These are phyloP conservation scores for Senna tora DNA, from an alignment of 306 rosid genomes.

Conservation along the genomic window DNA sequence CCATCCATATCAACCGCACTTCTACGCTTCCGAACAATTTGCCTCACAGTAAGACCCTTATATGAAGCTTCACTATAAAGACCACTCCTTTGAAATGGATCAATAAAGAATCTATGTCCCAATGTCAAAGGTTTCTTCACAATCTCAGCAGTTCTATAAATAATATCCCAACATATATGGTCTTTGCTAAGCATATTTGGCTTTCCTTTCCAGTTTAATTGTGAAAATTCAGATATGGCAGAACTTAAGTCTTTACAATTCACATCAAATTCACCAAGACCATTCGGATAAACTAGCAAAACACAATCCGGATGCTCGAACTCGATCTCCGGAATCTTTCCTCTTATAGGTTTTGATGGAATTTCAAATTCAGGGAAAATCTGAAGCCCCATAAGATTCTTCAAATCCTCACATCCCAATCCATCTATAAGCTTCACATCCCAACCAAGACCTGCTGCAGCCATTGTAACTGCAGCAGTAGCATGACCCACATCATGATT, in stretches of 20 bases:
- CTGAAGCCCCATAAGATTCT: conserved; percentile 76
- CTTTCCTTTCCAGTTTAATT: conserved; percentile 82
- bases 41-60: conserved; percentile 65
- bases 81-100: conserved; percentile 71
- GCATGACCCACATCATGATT: conserved; percentile 95
- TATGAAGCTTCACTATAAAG: conserved; percentile 50
- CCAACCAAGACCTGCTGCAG: conserved; percentile 88
- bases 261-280: conserved; percentile 54
- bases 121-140: conserved; percentile 66
- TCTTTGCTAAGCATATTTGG: conserved; percentile 82
- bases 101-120: conserved; percentile 40
- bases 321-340: conserved; percentile 77
- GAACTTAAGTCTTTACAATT: conserved; percentile 61
- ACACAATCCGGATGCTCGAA: conserved; percentile 97
- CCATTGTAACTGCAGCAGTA: conserved; percentile 80
- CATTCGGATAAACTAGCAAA: conserved; percentile 69
- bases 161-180: conserved; percentile 90
- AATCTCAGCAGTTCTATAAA: conserved; percentile 73
- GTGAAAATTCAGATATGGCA: conserved; percentile 50
- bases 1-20: conserved; percentile 98
- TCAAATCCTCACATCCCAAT: conserved; percentile 71
- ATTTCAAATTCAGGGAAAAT: conserved; percentile 59
- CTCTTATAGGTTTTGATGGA: conserved; percentile 68
- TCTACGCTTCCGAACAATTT: conserved; percentile 84
- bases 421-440: conserved; percentile 87